phyloP scores from a whole-genome alignment of 164 flowering plant genomes.

The Aristolochia californica region DNA sequence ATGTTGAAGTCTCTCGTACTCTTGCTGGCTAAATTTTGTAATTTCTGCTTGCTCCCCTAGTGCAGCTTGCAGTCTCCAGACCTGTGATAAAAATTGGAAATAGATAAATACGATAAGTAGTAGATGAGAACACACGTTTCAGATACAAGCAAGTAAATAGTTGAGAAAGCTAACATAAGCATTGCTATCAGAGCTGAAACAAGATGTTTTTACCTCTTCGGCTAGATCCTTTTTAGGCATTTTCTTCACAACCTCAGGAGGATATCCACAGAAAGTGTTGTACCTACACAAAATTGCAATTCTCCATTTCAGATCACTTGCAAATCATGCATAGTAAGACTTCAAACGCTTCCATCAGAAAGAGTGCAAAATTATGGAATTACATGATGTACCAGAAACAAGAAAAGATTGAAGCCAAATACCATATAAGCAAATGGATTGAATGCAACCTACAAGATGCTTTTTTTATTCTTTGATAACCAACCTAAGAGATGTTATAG shows the following conservation, averaged over 20 bases:
- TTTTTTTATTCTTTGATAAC: too few species aligned
- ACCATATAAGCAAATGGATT: too few species aligned
- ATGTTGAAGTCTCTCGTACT: constrained; percentile 80
- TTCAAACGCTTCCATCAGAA: not conserved
- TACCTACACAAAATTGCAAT: constrained; percentile 24
- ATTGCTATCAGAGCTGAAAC: not conserved
- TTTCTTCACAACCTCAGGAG: constrained; percentile 69
- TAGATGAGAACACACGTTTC: too few species aligned
- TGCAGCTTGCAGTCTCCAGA: constrained; percentile 70
- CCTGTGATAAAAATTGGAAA: constrained; percentile 17
- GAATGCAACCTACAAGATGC: too few species aligned
- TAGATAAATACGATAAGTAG: not conserved
- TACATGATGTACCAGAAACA: too few species aligned
- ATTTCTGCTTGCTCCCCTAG: constrained; percentile 89
- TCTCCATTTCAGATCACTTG: not conserved
- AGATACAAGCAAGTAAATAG: too few species aligned
- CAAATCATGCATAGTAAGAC: not conserved
- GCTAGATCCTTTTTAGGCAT: constrained; percentile 75
- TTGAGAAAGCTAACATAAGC: not conserved
- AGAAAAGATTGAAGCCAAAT: too few species aligned
- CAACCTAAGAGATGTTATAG: too few species aligned
- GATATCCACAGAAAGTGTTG: constrained; percentile 49
- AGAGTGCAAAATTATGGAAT: too few species aligned
- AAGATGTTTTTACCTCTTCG: constrained; percentile 43
- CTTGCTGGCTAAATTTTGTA: constrained; percentile 82